phyloP scores from a whole-genome alignment of 495 filamentous ascomycete genomes.

The Hypoxylon perforatum region DNA sequence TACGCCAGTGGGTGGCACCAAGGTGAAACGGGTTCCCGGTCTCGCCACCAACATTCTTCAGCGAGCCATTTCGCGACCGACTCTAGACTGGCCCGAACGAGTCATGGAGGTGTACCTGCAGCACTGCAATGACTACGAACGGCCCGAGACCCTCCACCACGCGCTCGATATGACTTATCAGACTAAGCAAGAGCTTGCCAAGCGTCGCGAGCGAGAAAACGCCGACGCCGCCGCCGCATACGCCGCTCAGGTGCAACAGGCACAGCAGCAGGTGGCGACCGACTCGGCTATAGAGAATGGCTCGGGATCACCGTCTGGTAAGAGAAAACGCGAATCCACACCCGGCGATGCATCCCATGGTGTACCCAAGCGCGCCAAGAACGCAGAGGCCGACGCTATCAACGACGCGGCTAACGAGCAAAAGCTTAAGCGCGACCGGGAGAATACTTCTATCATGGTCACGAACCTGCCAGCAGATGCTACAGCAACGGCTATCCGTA shows the following conservation, averaged over 20 bases:
- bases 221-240: conserved; percentile 63
- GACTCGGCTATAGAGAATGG: conserved; percentile 42
- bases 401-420: conserved; percentile 48
- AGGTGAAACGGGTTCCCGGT: conserved; percentile 59
- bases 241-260: conserved; percentile 51
- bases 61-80: conserved; percentile 73
- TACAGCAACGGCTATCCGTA: conserved; percentile 76
- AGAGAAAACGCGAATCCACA: conserved; percentile 74
- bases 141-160: conserved; percentile 73
- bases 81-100: conserved; percentile 92
- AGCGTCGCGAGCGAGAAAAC: conserved; percentile 74
- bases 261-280: conserved; percentile 48
- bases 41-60: conserved; percentile 78
- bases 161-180: conserved; percentile 76
- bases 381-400: conserved; percentile 52
- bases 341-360: conserved; percentile 56
- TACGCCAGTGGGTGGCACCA: conserved; percentile 45
- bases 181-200: conserved; percentile 68
- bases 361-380: conserved; percentile 69
- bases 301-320: conserved; percentile 54
- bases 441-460: conserved; percentile 86
- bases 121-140: conserved; percentile 89
- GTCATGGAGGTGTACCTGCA: conserved; percentile 83
- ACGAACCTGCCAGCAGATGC: conserved; percentile 75
- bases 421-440: conserved; percentile 80